Evolutionary conservation across 2,329 filamentous ascomycete species (phyloP).

Genomic region (Incumbomyces lentus): DNA sequence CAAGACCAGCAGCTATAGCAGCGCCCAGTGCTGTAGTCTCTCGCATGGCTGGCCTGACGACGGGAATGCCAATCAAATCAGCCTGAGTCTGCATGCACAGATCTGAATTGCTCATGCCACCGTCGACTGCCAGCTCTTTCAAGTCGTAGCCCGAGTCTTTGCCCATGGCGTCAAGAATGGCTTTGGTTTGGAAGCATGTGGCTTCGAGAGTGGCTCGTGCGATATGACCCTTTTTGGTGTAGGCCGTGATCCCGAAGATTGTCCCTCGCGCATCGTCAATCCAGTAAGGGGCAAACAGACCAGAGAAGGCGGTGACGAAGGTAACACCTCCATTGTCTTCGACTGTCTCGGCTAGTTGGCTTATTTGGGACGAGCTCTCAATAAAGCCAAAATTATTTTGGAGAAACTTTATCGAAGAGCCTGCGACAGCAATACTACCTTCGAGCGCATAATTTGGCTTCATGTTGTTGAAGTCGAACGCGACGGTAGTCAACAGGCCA

Average conservation of each 20-base stretch:
- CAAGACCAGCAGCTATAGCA: conserved; percentile 80
- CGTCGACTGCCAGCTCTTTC: conserved; percentile 69
- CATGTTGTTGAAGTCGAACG: conserved; percentile 64
- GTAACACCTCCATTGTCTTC: conserved; percentile 72
- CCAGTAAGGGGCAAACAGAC: conserved; percentile 88
- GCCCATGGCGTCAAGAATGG: conserved; percentile 85
- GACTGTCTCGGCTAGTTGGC: conserved; percentile 53
- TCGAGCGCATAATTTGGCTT: conserved; percentile 71
- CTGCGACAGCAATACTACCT: conserved; percentile 72
- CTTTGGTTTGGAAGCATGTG: conserved; percentile 85
- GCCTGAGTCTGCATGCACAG: conserved; percentile 84
- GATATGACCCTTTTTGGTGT: conserved; percentile 76
- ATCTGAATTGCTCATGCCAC: conserved; percentile 79
- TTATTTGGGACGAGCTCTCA: conserved; percentile 52
- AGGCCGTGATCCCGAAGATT: conserved; percentile 74
- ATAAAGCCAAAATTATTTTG: conserved; percentile 57
- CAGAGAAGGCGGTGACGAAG: conserved; percentile 83
- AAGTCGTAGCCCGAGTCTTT: conserved; percentile 70
- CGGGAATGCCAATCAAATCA: conserved; percentile 71
- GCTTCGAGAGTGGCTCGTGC: conserved; percentile 83
- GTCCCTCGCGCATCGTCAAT: conserved; percentile 87
- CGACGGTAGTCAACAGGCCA: conserved; percentile 75
- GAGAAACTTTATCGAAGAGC: conserved; percentile 67
- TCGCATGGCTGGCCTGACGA: conserved; percentile 76
- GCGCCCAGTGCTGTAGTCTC: conserved; percentile 84